Base-by-base conservation (phyloP, 1,284 basidiomycete genomes). In the Rhodotorula mucilaginosa region DNA sequence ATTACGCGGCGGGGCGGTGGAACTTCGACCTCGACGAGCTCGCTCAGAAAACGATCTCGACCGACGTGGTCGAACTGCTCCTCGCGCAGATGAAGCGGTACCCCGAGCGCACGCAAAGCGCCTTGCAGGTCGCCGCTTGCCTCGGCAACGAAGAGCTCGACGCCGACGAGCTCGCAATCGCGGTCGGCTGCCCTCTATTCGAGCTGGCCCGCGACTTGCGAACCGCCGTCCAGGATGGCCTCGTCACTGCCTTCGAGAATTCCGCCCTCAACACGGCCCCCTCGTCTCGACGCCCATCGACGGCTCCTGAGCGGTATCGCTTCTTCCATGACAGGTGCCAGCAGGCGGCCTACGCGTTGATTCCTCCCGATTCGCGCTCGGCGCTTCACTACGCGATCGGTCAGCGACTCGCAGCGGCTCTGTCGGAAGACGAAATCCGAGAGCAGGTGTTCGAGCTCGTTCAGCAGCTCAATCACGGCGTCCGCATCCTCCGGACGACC, bases 281-380 rank as follows among this genome's bases (percentile, higher is more conserved):
- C 49, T 61, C 31, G 31, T 64, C 18, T 56, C 70, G 58, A 60
- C 48, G 31, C 39, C 51, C 51, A 52, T 52, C 66, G 34, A 44
- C 54, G 0, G 56, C 69, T 1, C 65, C 68, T 2, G 29, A n/a
- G 16, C 31, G n/a, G 1, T 73, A 73, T 49, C 63, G 70, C 23
- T 76, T 76, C 68, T 76, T 74, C 58, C 74, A 76, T 56, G 74
- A 76, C 47, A 69, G 74, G 5, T 69, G 65, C n/a, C 74, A 76
- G 68, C 74, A 76, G 47, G 71, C 74, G 5, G 74, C 74, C 2
- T 76, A 76, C 61, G 69, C 72, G n/a, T 68, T 74, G 49, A 67
- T 76, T 46, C 69, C 72, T 2, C 5, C 21, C 12, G 15, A 21
- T 5, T 56, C 64, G 6, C 72, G 70, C 2, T 44, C 52, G 23